phyloP scores from a whole-genome alignment of 352 stramenopile genomes.

The Globisporangium echinulatum region DNA sequence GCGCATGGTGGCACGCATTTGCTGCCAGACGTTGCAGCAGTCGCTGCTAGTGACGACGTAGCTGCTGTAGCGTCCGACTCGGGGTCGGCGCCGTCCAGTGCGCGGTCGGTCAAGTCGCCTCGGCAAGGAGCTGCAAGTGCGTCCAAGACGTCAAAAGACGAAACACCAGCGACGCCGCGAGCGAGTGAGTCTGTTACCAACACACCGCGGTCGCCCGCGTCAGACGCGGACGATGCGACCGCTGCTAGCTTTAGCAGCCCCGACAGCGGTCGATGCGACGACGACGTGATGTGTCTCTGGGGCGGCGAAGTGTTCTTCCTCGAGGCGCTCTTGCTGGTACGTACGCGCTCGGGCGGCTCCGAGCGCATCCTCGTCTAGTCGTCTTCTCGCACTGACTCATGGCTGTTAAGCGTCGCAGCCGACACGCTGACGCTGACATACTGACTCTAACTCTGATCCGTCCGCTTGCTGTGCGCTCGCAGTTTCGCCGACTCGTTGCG shows the following conservation, averaged over 20 bases:
- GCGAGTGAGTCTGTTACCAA: background rate
- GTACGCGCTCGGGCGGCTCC: background rate
- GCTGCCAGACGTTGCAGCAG: slow-evolving; percentile 18
- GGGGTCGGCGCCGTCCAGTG: slow-evolving; percentile 19
- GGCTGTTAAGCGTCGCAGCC: no score
- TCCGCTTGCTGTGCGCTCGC: background rate
- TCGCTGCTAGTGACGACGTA: background rate
- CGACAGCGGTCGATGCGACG: slow-evolving; percentile 37
- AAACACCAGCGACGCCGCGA: background rate
- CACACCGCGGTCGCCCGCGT: background rate
- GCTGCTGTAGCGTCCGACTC: background rate
- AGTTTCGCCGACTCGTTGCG: slow-evolving; percentile 32
- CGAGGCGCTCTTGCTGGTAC: slow-evolving; percentile 38
- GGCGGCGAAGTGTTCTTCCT: slow-evolving; percentile 60
- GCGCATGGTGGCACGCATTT: slow-evolving; percentile 24
- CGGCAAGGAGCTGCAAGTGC: slow-evolving; percentile 6
- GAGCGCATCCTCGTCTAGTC: background rate
- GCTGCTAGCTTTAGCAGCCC: background rate
- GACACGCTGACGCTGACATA: background rate
- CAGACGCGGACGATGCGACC: background rate
- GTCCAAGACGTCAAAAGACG: slow-evolving; percentile 7
- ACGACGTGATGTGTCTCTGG: slow-evolving; percentile 54
- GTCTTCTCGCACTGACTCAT: no score
- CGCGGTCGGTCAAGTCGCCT: slow-evolving; percentile 25
- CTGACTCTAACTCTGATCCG: background rate